A percentile compares a stretch with the other conserved stretches of the same genome.
phyloP scores from a whole-genome alignment of 164 flowering plant genomes.

The Tetrastigma voinierianum region DNA sequence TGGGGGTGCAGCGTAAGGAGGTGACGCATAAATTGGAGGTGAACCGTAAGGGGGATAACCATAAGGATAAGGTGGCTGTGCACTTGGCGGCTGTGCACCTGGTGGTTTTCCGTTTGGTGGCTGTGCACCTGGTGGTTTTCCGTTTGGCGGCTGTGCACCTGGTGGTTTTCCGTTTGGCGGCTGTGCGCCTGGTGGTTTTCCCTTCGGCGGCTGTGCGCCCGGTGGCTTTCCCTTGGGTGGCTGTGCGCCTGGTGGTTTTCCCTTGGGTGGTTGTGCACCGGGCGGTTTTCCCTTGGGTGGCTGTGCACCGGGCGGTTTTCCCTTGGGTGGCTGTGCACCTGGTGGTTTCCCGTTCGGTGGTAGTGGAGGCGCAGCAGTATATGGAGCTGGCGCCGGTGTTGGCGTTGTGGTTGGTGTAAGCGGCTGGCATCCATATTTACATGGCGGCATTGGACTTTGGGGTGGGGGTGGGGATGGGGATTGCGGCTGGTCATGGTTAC shows the following conservation, averaged over 20 bases:
- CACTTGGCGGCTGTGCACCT: background rate
- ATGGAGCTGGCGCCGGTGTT: background rate
- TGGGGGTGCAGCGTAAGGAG: conserved; percentile 9
- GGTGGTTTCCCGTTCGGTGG: background rate
- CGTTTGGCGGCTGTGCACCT: no score
- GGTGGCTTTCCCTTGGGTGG: no score
- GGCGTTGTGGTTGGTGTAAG: conserved; percentile 7
- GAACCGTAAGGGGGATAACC: background rate
- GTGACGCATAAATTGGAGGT: background rate
- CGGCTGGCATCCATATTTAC: background rate
- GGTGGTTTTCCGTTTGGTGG: no score
- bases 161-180: no score
- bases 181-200: no score
- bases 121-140: no score
- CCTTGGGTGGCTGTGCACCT: background rate
- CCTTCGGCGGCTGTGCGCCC: no score
- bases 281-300: background rate
- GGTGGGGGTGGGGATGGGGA: conserved; percentile 12
- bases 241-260: no score
- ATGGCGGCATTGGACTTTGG: background rate
- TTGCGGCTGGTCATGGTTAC: background rate
- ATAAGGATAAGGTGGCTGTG: background rate
- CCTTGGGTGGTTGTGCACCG: background rate
- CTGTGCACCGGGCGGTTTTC: background rate
- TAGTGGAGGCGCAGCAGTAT: background rate